Evolutionary conservation across 2,329 filamentous ascomycete species (phyloP).

Genomic region (Botryosphaeria agaves): DNA sequence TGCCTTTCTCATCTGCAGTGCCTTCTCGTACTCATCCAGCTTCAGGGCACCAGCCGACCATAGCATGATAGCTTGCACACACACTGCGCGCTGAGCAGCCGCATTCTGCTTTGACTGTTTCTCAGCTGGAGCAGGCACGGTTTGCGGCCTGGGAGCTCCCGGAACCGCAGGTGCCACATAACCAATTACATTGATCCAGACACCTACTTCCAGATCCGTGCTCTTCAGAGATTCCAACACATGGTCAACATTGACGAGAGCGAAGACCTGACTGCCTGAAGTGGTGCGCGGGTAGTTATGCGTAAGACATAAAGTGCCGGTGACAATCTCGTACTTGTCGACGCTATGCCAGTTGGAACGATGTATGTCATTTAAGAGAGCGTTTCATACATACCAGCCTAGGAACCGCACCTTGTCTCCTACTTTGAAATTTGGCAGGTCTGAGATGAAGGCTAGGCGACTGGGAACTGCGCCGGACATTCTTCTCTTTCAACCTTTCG

Average conservation of each 20-base stretch:
- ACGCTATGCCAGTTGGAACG: constrained; percentile 27
- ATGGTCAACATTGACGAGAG: constrained; percentile 53
- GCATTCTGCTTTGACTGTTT: neutral
- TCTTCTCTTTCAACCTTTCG: too few species aligned
- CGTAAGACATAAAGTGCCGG: constrained; percentile 47
- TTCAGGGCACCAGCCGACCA: constrained; percentile 63
- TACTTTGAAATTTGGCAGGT: constrained; percentile 26
- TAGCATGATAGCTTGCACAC: constrained; percentile 58
- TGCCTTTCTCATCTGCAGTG: constrained; percentile 24
- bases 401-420: constrained; percentile 84
- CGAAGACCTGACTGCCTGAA: constrained; percentile 27
- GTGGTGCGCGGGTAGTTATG: constrained; percentile 41
- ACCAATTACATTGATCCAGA: constrained; percentile 80
- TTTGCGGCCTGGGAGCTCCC: neutral
- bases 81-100: constrained; percentile 12
- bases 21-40: constrained; percentile 51
- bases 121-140: neutral
- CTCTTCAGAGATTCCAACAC: constrained; percentile 47
- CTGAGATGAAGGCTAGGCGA: constrained; percentile 28
- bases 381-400: constrained; percentile 68
- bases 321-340: constrained; percentile 35
- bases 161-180: constrained; percentile 36
- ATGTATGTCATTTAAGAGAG: constrained; percentile 1
- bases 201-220: constrained; percentile 51
- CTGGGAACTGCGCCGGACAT: constrained; percentile 39